Conservation (phyloP, 2,329 filamentous ascomycete genomes). For the Neurospora sp. region DNA sequence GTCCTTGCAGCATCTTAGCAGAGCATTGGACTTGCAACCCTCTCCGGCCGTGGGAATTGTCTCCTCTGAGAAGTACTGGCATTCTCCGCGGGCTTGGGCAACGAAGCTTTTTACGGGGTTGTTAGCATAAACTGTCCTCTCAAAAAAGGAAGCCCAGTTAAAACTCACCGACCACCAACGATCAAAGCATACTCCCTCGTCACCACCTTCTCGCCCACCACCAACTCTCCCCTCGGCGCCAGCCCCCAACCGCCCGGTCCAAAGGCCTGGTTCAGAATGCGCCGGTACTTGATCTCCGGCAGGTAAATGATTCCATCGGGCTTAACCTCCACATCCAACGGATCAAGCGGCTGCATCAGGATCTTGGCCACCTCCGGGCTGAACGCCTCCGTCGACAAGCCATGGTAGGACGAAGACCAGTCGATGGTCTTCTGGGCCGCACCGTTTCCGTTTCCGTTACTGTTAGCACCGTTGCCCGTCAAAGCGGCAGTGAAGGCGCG, state of each 20-base stretch:
- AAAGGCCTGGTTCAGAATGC: conserved; percentile 83
- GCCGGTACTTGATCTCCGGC: conserved; percentile 94
- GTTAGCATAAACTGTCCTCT: not conserved
- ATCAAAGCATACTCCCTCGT: conserved; percentile 92
- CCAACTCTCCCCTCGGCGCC: conserved; percentile 75
- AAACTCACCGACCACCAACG: conserved; percentile 68
- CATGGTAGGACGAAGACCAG: conserved; percentile 79
- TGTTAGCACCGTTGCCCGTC: conserved; percentile 12
- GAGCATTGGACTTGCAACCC: conserved; percentile 93
- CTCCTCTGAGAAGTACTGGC: conserved; percentile 83
- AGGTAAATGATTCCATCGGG: conserved; percentile 94
- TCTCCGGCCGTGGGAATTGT: conserved; percentile 90
- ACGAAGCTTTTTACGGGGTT: conserved; percentile 54
- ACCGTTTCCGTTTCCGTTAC: not conserved
- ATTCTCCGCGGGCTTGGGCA: conserved; percentile 85
- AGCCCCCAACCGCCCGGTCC: conserved; percentile 94
- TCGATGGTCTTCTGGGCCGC: conserved; percentile 36
- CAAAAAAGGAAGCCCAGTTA: no score
- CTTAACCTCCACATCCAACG: conserved; percentile 87
- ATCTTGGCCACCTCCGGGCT: conserved; percentile 56
- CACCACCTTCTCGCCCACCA: conserved; percentile 68
- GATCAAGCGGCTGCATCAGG: conserved; percentile 55
- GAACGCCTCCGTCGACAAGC: conserved; percentile 63
- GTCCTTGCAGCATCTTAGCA: conserved; percentile 98
- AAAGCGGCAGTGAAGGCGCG: conserved; percentile 9